phyloP scores from a whole-genome alignment of 768 basidiomycete genomes.

The Lentinula detonsa region DNA sequence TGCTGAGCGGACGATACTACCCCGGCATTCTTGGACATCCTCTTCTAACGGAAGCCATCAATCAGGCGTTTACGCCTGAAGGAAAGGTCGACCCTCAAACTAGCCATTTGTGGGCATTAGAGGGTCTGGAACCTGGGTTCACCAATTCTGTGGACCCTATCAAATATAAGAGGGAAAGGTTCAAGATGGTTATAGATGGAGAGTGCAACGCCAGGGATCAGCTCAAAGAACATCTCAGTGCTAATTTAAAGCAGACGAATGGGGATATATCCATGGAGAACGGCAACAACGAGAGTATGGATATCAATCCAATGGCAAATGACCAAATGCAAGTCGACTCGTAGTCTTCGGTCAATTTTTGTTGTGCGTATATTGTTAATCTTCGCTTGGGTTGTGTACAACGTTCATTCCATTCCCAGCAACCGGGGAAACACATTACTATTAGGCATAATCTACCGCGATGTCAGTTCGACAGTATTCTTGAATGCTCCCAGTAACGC shows the following conservation, averaged over 20 bases:
- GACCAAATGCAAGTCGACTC: neutral
- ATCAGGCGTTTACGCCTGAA: constrained; percentile 27
- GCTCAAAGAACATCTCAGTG: constrained; percentile 32
- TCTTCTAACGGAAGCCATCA: constrained; percentile 37
- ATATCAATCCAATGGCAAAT: neutral
- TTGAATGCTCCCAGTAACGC: constrained; percentile 92
- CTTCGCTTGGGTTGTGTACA: neutral
- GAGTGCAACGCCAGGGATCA: constrained; percentile 40
- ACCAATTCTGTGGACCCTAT: constrained; percentile 68
- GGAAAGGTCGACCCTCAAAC: constrained; percentile 31
- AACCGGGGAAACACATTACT: too few species aligned
- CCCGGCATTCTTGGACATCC: constrained; percentile 65
- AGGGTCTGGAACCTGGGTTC: constrained; percentile 62
- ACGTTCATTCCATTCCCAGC: too few species aligned
- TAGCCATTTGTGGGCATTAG: constrained; percentile 63
- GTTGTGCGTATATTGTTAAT: neutral
- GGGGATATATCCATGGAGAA: neutral
- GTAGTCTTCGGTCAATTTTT: neutral
- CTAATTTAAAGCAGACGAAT: neutral
- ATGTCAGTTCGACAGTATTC: constrained; percentile 74
- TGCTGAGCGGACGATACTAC: constrained; percentile 80
- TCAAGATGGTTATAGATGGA: constrained; percentile 58
- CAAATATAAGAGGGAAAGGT: constrained; percentile 44
- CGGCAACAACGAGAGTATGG: neutral
- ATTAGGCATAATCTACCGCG: neutral